phyloP scores from a whole-genome alignment of 2,329 filamentous ascomycete species.

The Phialophora verrucosa region DNA sequence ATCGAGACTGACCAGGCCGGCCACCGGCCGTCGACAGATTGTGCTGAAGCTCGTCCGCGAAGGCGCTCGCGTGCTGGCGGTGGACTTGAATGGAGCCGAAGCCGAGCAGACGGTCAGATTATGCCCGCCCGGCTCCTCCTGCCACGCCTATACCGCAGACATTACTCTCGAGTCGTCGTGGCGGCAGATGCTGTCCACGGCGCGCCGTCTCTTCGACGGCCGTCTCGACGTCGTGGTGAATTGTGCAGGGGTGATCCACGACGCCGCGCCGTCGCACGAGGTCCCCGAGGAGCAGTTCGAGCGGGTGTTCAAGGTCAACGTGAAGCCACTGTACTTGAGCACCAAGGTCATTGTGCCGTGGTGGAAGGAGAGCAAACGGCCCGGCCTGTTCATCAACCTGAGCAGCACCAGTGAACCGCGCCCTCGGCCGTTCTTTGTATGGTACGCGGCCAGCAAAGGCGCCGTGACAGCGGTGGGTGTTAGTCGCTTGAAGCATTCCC shows the following conservation, averaged over 20 bases:
- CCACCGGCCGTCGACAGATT: constrained; percentile 10
- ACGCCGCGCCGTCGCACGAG: constrained; percentile 29
- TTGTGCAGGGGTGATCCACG: constrained; percentile 31
- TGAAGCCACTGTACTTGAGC: constrained; percentile 35
- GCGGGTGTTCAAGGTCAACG: constrained; percentile 34
- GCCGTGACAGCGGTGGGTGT: constrained; percentile 29
- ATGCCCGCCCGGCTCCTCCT: constrained; percentile 11
- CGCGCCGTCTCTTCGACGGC: constrained; percentile 8
- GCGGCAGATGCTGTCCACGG: constrained; percentile 23
- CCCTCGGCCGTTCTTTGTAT: constrained; percentile 35
- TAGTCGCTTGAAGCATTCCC: too few species aligned
- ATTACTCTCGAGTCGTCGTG: constrained; percentile 31
- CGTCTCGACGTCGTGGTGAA: constrained; percentile 34
- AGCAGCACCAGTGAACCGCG: constrained; percentile 33
- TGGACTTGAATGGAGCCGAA: constrained; percentile 26
- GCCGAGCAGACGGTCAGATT: constrained; percentile 17
- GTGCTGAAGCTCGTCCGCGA: constrained; percentile 30
- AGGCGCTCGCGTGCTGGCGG: constrained; percentile 31
- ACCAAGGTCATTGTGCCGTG: constrained; percentile 36
- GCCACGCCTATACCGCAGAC: constrained; percentile 24
- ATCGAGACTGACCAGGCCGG: too few species aligned
- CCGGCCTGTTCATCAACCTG: constrained; percentile 33
- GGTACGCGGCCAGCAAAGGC: constrained; percentile 34
- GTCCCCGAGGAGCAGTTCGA: constrained; percentile 34
- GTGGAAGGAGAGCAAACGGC: constrained; percentile 30